These are phyloP conservation scores for Arabis hirsuta DNA, from an alignment of 345 rosid species.

Conservation along the genomic window DNA sequence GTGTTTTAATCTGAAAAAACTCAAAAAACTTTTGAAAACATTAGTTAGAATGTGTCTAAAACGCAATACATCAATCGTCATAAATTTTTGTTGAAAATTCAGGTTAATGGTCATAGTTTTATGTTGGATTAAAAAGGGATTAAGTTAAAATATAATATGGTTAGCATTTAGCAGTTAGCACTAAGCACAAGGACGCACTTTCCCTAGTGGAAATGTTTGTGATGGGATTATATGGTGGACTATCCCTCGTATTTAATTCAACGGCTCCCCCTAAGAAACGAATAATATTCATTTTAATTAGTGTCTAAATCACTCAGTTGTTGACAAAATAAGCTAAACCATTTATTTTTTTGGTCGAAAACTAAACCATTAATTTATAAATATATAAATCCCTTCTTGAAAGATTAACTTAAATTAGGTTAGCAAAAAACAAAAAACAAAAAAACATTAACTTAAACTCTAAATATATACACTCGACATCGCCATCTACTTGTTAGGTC, in stretches of 20 bases:
- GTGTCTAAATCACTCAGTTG: constrained; percentile 11
- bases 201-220: constrained; percentile 41
- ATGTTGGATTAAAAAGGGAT: constrained; percentile 2
- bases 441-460: not conserved
- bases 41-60: too few species aligned
- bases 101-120: constrained; percentile 30
- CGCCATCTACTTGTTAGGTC: constrained; percentile 38
- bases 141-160: constrained; percentile 20
- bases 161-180: not conserved
- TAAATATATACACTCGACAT: constrained; percentile 13
- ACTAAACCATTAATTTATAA: constrained; percentile 12
- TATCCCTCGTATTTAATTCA: constrained; percentile 33
- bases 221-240: constrained; percentile 38
- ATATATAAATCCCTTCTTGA: not conserved
- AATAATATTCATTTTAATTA: constrained; percentile 27
- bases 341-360: constrained; percentile 6
- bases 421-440: too few species aligned
- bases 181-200: constrained; percentile 42
- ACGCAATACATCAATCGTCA: too few species aligned
- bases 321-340: constrained; percentile 13
- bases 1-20: too few species aligned
- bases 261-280: constrained; percentile 36
- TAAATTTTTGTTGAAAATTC: constrained; percentile 21
- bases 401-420: not conserved
- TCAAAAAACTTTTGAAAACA: too few species aligned